These are phyloP conservation scores for Pseudocercospora musae DNA, from an alignment of 2,329 filamentous ascomycete species.

Conservation along the genomic window DNA sequence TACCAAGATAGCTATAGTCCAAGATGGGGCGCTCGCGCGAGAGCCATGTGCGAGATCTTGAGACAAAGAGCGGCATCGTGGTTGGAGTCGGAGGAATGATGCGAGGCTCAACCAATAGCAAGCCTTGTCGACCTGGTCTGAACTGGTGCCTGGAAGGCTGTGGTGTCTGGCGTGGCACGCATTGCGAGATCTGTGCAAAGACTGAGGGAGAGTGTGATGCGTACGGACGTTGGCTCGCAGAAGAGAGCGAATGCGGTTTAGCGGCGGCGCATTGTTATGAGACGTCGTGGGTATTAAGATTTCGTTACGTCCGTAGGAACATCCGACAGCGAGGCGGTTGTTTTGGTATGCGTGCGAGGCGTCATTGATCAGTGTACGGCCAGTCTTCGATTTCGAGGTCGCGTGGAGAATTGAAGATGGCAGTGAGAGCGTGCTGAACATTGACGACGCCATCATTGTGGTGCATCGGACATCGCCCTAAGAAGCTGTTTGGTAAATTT, in stretches of 20 bases:
- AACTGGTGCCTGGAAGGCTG: background rate
- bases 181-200: background rate
- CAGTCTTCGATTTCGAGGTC: too few species aligned
- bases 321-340: background rate
- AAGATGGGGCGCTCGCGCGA: background rate
- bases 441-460: too few species aligned
- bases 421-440: too few species aligned
- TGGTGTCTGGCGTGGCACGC: background rate
- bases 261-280: background rate
- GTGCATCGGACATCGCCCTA: too few species aligned
- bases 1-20: background rate
- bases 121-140: background rate
- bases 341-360: background rate
- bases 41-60: background rate
- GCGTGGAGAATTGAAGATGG: too few species aligned
- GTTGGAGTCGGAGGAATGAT: background rate
- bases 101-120: background rate
- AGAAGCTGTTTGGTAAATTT: too few species aligned
- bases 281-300: background rate
- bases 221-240: background rate
- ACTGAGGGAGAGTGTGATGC: background rate
- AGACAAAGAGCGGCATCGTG: background rate
- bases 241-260: background rate
- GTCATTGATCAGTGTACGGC: too few species aligned
- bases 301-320: background rate